A percentile compares a stretch with the other conserved stretches of the same genome.
phyloP scores from a whole-genome alignment of 2,329 filamentous ascomycete genomes.

The Lasiodiplodia theobromae region DNA sequence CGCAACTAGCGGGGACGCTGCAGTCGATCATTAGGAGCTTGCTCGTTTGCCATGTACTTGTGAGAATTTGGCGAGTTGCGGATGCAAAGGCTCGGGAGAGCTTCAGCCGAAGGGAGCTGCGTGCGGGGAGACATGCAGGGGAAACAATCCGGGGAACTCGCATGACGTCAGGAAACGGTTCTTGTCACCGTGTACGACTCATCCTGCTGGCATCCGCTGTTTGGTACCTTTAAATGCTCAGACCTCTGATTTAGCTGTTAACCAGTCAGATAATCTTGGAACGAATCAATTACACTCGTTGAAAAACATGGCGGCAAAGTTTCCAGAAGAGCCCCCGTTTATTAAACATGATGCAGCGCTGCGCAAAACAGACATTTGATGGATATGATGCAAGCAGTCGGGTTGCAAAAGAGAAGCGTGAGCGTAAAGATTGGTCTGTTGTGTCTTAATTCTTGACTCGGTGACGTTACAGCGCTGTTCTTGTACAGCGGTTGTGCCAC shows the following conservation, averaged over 20 bases:
- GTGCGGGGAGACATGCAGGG: constrained; percentile 17
- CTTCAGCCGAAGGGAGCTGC: constrained; percentile 9
- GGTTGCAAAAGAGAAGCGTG: not conserved
- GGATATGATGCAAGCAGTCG: not conserved
- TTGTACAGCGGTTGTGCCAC: not conserved
- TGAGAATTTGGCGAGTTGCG: not conserved
- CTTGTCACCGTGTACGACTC: no score
- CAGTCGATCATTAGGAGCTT: constrained; percentile 22
- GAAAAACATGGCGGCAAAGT: no score
- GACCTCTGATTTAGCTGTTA: not conserved
- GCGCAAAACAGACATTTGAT: not conserved
- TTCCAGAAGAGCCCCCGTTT: not conserved
- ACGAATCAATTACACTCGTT: not conserved
- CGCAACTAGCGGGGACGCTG: constrained; percentile 1
- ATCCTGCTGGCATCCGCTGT: not conserved
- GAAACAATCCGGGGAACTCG: constrained; percentile 19
- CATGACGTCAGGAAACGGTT: constrained; percentile 18
- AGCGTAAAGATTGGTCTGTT: not conserved
- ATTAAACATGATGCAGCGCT: not conserved
- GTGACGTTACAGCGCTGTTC: not conserved
- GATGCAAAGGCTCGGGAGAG: constrained; percentile 17
- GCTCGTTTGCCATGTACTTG: not conserved
- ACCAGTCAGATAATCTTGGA: not conserved
- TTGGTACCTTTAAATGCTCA: not conserved
- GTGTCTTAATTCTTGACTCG: not conserved